Base-by-base conservation (phyloP, 2,329 filamentous ascomycete genomes). In the Hortaea werneckii region DNA sequence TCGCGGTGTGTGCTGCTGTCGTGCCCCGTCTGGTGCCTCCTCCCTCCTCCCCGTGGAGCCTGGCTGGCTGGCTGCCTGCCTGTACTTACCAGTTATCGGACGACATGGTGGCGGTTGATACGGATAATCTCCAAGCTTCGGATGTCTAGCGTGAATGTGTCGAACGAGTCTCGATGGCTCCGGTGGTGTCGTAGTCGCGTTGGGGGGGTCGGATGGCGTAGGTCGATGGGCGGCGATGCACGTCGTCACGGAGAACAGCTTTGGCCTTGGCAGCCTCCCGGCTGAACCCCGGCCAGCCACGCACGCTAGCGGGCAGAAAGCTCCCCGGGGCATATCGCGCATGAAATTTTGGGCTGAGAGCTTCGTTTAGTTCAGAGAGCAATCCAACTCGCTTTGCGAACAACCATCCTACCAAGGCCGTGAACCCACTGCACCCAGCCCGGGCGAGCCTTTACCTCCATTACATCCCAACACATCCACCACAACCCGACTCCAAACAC, bases 1-100 rank as follows among this genome's bases (percentile, higher is more conserved):
- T 20, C 20, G 20, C 20, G 20, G 20, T 20, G 20, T 20, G 20
- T 20, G 20, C 20, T 20, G 20, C 20, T 20, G 20, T 20, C 20
- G 20, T 20, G 20, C 20, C 20, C 20, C 20, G 4, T 20, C 20
- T 20, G 20, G 20, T 20, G 20, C 20, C 20, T 20, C 20, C 20
- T 2, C 4, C 20, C 20, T 20, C 20, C 20, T 20, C 20, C 20
- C 20, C 20, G 20, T 20, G 20, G 20, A 20, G 20, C 32, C 32
- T 35, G n/a, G 32, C n/a, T 35, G 32, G 2, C 20, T 35, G n/a
- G 32, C 32, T 35, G 32, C 32, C 32, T 35, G 32, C 40, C 43
- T 49, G 45, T 34, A 60, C 60, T 55, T 52, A 92, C 86, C 86
- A 92, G 68, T 83, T 78, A 75, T 89, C 85, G 63, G 83, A 74